Conservation (phyloP, 176 grass and related monocot species). For the Themeda triandra region DNA sequence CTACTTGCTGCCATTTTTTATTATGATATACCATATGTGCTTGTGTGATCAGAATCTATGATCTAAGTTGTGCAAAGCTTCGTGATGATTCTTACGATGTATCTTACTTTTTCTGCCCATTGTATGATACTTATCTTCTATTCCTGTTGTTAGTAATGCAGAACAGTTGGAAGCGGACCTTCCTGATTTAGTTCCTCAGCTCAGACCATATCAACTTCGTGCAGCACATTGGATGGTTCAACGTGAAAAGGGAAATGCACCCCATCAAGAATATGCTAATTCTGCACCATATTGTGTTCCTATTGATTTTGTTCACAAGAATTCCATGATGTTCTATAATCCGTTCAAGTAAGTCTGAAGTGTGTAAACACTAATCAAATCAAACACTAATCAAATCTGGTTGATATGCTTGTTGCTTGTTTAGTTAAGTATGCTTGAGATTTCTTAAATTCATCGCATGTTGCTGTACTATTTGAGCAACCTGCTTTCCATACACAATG, state of each 20-base stretch:
- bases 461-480: not conserved
- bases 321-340: constrained; percentile 94
- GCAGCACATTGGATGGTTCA: constrained; percentile 96
- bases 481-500: not conserved
- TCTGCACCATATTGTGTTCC: constrained; percentile 78
- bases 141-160: constrained; percentile 32
- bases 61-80: not conserved
- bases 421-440: constrained; percentile 6
- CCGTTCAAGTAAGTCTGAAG: constrained; percentile 83
- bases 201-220: constrained; percentile 91
- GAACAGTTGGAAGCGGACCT: constrained; percentile 59
- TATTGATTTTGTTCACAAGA: constrained; percentile 51
- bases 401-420: constrained; percentile 1
- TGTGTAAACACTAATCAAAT: constrained; percentile 13
- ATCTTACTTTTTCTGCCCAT: not conserved
- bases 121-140: constrained; percentile 27
- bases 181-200: constrained; percentile 69
- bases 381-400: constrained; percentile 20
- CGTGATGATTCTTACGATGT: not conserved
- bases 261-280: constrained; percentile 28
- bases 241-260: constrained; percentile 54
- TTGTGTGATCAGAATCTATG: not conserved
- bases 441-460: constrained; percentile 7
- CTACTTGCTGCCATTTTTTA: not conserved
- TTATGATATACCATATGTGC: constrained; percentile 13